Evolutionary conservation across 2,329 filamentous ascomycete species (phyloP), one percentile per base, ranked within the genome.

Genomic region (Fusarium nurragi): DNA sequence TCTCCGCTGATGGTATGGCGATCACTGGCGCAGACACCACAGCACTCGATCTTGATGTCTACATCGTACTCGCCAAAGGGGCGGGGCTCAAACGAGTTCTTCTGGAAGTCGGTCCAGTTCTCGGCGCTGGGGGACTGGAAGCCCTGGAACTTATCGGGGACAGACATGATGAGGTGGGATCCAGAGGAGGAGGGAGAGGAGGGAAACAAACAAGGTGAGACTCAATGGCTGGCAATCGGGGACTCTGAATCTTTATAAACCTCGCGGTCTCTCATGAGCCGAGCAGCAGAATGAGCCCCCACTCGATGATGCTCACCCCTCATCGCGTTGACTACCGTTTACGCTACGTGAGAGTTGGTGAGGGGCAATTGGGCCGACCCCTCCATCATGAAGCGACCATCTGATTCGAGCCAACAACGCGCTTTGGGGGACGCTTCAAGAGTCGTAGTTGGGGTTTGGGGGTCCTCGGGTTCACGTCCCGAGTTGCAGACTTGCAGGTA

Each of bases 21-120:
- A 73, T 93, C 90, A 68, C 86, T 90, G 68, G 89, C 87, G 75
- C 90, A 93, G 50, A 93, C 84, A 73, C 92, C 91, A 73, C 91
- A 94, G 74, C 86, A 89, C 68, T 93, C 88, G 72, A 97, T 90
- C 82, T 94, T 90, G 78, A 97, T 87, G 75, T 97, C 93, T 71
- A 97, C 87, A 75, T 97, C 93, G 77, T 92, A 86, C 75, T 94
- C 91, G 67, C 90, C 92, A 75, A 96, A 96, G 18, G 91, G 90
- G 81, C 96, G 95, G 57, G 94, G 88, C 70, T 88, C 86, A 81
- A 92, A 93, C 81, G 94, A 77, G 74, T 90, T 88, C 79, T 92
- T 90, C 72, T 89, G 81, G 73, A 89, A 88, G 58, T 88, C 81
- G 65, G 84, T 77, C 82, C 83, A 86, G 41, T 79, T 81, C 47